Conservation (phyloP, 768 basidiomycete species). For the Crassisporium funariophilum region DNA sequence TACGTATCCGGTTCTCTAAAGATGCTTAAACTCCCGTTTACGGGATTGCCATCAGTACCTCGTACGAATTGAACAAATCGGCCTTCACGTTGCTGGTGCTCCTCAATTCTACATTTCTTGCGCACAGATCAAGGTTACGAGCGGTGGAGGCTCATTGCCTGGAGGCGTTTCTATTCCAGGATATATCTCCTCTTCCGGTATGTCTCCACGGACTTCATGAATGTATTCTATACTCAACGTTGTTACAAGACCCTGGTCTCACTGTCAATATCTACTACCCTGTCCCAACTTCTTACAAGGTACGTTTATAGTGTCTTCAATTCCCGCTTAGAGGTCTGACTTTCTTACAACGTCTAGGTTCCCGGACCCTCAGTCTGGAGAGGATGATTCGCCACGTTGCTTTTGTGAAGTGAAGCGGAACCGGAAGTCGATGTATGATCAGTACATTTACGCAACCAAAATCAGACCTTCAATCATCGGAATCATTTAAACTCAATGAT, state of each 20-base stretch:
- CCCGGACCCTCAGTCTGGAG: conserved; percentile 7
- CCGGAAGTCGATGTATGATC: no score
- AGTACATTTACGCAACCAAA: no score
- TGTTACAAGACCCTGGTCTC: conserved; percentile 34
- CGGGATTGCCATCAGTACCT: conserved; percentile 31
- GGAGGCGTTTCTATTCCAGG: conserved; percentile 47
- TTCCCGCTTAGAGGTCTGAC: no score
- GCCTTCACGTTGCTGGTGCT: conserved; percentile 42
- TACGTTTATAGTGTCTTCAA: background rate
- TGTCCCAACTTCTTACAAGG: conserved; percentile 29
- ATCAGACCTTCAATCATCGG: no score
- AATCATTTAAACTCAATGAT: no score
- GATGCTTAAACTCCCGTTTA: background rate
- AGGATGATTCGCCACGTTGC: background rate
- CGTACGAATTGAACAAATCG: conserved; percentile 46
- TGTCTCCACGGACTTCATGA: background rate
- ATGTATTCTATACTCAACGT: background rate
- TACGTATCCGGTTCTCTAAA: conserved; percentile 10
- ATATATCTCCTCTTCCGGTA: conserved; percentile 37
- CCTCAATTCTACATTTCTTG: conserved; percentile 49
- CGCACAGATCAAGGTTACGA: conserved; percentile 44
- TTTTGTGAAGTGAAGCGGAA: no score
- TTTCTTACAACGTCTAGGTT: no score
- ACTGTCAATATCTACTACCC: conserved; percentile 42
- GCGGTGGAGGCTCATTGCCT: conserved; percentile 42